These are phyloP conservation scores for Venturia aucupariae DNA, from an alignment of 2,329 filamentous ascomycete species.

Conservation along the genomic window DNA sequence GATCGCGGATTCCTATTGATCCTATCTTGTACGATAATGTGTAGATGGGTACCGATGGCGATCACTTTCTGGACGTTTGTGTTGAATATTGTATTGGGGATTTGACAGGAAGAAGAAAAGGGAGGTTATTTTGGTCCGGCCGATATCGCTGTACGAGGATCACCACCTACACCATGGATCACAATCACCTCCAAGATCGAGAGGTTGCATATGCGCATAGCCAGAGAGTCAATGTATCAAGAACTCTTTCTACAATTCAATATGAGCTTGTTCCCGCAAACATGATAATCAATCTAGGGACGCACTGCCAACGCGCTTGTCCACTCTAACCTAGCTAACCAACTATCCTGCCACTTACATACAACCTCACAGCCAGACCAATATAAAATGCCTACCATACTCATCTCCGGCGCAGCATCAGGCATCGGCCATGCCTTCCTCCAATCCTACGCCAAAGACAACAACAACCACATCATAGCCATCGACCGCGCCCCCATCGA, in stretches of 20 bases:
- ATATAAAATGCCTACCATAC: slow-evolving; percentile 18
- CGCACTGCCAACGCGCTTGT: not conserved
- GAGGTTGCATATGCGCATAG: not conserved
- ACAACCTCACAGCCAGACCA: not conserved
- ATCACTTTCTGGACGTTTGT: not conserved
- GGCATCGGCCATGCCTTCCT: slow-evolving; percentile 31
- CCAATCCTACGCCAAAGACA: slow-evolving; percentile 19
- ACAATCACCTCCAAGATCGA: not conserved
- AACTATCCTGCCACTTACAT: not conserved
- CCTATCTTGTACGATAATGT: not conserved
- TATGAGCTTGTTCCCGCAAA: not conserved
- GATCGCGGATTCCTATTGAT: not conserved
- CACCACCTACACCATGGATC: not conserved
- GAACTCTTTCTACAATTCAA: not conserved
- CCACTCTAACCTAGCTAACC: not conserved
- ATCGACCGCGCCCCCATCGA: slow-evolving; percentile 22
- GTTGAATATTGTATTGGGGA: too few species aligned
- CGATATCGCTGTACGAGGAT: not conserved
- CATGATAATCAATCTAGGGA: too few species aligned
- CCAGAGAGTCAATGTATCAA: not conserved
- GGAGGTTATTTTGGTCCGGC: not conserved
- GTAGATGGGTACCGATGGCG: not conserved
- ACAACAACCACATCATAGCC: slow-evolving; percentile 22
- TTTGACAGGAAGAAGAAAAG: too few species aligned
- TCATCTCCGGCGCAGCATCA: slow-evolving; percentile 30